Evolutionary conservation across 139 green algal genomes (phyloP).

Genomic region (Spirogloea muscicola): DNA sequence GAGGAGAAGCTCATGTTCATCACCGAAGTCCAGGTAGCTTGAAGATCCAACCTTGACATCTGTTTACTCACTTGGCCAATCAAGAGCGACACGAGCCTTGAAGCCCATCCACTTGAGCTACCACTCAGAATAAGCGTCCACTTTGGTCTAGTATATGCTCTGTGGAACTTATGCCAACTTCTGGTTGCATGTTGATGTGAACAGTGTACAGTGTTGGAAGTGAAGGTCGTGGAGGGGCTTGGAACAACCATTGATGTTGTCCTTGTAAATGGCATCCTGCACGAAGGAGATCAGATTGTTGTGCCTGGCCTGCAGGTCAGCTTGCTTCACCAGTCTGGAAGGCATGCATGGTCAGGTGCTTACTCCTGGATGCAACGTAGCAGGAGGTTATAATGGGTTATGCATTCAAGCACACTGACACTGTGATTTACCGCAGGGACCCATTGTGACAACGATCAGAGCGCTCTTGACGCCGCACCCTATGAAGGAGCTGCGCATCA

Average conservation of each 20-base stretch:
- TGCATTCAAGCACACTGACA: too few species aligned
- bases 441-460: conserved; percentile 89
- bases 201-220: conserved; percentile 68
- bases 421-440: too few species aligned
- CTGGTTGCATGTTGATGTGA: background rate
- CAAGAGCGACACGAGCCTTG: conserved; percentile 80
- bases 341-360: too few species aligned
- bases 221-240: conserved; percentile 97
- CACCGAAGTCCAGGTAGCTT: conserved; percentile 73
- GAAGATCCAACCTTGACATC: conserved; percentile 10
- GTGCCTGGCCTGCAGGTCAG: conserved; percentile 80
- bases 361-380: too few species aligned
- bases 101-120: conserved; percentile 87
- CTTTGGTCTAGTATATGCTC: background rate
- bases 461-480: conserved; percentile 91
- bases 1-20: conserved; percentile 87
- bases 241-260: conserved; percentile 97
- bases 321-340: too few species aligned
- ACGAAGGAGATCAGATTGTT: conserved; percentile 90
- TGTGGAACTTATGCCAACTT: background rate
- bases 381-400: conserved; percentile 12
- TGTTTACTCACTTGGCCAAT: conserved; percentile 7
- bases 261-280: conserved; percentile 82
- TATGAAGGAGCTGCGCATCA: conserved; percentile 93
- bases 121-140: background rate